phyloP scores from a whole-genome alignment of 768 basidiomycete genomes.

The Mycena filopes region DNA sequence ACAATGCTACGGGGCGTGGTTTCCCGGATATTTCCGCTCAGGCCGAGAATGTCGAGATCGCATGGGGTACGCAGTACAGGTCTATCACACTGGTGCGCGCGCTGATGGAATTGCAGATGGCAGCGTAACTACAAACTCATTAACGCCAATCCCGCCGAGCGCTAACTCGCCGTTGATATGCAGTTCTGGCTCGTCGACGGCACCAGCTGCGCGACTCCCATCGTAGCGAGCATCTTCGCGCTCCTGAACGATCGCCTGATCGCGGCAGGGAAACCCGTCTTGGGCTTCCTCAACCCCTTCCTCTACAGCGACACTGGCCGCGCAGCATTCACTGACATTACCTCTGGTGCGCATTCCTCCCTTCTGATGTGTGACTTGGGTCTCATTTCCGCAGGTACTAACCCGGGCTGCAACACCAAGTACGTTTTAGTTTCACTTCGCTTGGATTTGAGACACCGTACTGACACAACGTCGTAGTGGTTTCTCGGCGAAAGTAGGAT shows the following conservation, averaged over 20 bases:
- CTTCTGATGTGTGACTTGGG: neutral
- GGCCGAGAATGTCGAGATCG: conserved; percentile 44
- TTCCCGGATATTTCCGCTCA: conserved; percentile 30
- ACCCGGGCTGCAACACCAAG: conserved; percentile 22
- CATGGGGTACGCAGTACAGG: conserved; percentile 2
- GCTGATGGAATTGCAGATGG: neutral
- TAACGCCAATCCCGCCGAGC: no score
- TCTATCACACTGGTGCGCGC: neutral
- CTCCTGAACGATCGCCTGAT: conserved; percentile 56
- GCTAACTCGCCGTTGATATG: no score
- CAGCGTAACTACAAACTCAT: neutral
- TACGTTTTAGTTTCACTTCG: neutral
- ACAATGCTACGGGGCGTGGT: conserved; percentile 22
- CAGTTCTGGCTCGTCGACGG: conserved; percentile 41
- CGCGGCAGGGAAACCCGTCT: conserved; percentile 38
- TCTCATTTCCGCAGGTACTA: conserved; percentile 3
- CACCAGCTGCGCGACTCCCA: conserved; percentile 56
- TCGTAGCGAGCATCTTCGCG: conserved; percentile 55
- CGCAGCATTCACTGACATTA: conserved; percentile 17
- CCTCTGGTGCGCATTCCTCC: conserved; percentile 1
- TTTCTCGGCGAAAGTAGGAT: conserved; percentile 45
- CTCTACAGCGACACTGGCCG: conserved; percentile 36
- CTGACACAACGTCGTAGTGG: conserved; percentile 30
- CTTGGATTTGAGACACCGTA: neutral
- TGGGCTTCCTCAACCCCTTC: conserved; percentile 45